Base-by-base conservation (phyloP, 306 rosid species). In the Alnus glutinosa region DNA sequence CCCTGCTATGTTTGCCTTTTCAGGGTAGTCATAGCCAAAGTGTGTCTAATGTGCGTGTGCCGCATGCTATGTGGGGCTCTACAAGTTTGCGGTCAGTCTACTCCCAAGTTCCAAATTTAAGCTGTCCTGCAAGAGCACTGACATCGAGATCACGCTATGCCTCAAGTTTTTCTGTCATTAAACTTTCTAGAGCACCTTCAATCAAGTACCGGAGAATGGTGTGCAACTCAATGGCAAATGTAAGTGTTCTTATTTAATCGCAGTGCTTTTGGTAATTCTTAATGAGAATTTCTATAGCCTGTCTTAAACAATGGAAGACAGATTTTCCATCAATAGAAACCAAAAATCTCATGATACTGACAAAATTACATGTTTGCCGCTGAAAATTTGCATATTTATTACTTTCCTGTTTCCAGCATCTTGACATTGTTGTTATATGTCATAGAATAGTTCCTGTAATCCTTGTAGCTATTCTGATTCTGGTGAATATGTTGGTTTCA, bases 201-300 rank as follows among this genome's bases (percentile, higher is more conserved):
- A 61, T 70, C 54, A 70, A 85, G 71, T 75, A 75, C 71, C 81
- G 62, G 47, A 87, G 80, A 73, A 80, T 89, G 86, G 72, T 76
- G 74, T 88, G 94, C 63, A 80, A 68, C 77, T 83, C 94, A 14
- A 5, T 82, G 28, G 88, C 77, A 79, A 80, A 79, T 77, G 95
- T 89, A 70, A 83, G 89, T 82, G 55, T 5, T 75, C 16, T 74
- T 57, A 64, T 71, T 46, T 54, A 3, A 34, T 54, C 49, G 55
- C 36, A 37, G 12, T 50, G 57, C 61, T 58, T 72, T 81, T 18
- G 13, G 76, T 55, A 61, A 50, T 75, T 61, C 46, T 75, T 77
- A 28, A 3, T 66, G 23, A 44, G 79, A 71, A 28, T 37, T 13
- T 46, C 16, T 9, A 16, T n/a, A 13, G 67, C 46, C 57, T 19